These are phyloP conservation scores for Beauveria asiatica DNA, from an alignment of 2,329 filamentous ascomycete species.

Conservation along the genomic window DNA sequence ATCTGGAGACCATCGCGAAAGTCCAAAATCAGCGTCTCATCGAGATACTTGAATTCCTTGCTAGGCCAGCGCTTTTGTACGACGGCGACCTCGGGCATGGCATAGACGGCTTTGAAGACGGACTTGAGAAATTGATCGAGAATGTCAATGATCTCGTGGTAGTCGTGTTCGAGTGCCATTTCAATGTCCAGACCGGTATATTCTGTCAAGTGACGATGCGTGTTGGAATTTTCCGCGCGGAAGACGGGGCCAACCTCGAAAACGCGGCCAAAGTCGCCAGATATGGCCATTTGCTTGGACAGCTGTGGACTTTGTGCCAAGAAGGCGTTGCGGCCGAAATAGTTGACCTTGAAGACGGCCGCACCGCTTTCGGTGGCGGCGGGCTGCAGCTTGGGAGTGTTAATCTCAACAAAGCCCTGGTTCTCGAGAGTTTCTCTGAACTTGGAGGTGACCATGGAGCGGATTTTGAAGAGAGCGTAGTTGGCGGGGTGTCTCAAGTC, in stretches of 20 bases:
- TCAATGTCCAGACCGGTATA: conserved; percentile 90
- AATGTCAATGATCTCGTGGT: conserved; percentile 74
- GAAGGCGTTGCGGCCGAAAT: conserved; percentile 82
- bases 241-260: conserved; percentile 71
- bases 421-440: conserved; percentile 66
- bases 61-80: conserved; percentile 81
- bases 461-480: conserved; percentile 80
- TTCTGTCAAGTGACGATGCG: conserved; percentile 86
- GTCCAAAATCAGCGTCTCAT: conserved; percentile 72
- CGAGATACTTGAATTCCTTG: conserved; percentile 77
- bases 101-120: conserved; percentile 43
- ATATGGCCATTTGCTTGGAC: conserved; percentile 87
- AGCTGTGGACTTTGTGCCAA: conserved; percentile 86
- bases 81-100: conserved; percentile 61
- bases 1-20: conserved; percentile 75
- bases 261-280: conserved; percentile 79
- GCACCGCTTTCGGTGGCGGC: conserved; percentile 86
- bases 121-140: conserved; percentile 75
- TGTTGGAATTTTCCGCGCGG: conserved; percentile 92
- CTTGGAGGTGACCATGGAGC: conserved; percentile 68
- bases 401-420: conserved; percentile 81
- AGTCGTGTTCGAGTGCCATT: conserved; percentile 83
- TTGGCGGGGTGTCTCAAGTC: conserved; percentile 80
- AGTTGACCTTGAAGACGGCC: conserved; percentile 85
- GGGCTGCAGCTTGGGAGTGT: conserved; percentile 86